A percentile compares a stretch with the other conserved stretches of the same genome.
Conservation (phyloP, 352 stramenopile genomes). For the Chrysophaeum taylorii region DNA sequence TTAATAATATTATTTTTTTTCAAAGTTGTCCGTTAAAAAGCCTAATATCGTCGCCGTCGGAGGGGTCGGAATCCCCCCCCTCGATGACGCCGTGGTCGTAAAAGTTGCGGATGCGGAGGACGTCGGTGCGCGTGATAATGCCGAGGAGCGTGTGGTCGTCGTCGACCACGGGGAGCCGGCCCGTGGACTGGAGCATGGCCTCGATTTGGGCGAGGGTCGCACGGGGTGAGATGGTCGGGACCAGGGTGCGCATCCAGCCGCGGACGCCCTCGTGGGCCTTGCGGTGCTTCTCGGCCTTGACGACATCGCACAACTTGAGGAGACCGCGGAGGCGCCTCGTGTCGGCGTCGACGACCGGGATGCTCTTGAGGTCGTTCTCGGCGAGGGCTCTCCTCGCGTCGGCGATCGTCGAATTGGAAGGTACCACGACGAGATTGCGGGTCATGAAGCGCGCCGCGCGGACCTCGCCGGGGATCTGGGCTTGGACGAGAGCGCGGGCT, state of each 20-base stretch:
- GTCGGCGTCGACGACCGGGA: slow-evolving; percentile 1
- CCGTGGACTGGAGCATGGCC: not conserved
- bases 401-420: not conserved
- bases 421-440: not conserved
- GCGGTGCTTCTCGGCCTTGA: not conserved
- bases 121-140: slow-evolving; percentile 9
- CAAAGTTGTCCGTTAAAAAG: too few species aligned
- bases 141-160: not conserved
- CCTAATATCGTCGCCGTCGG: too few species aligned
- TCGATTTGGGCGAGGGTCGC: not conserved
- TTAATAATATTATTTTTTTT: too few species aligned
- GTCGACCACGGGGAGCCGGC: not conserved
- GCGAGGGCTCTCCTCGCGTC: not conserved
- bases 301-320: not conserved
- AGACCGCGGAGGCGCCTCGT: not conserved
- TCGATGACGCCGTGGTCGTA: too few species aligned
- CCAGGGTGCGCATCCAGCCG: not conserved
- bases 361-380: not conserved
- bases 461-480: not conserved
- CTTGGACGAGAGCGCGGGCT: not conserved
- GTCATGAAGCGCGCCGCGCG: not conserved
- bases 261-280: not conserved
- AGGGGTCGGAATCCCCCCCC: too few species aligned
- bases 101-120: slow-evolving; percentile 9
- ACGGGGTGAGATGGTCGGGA: not conserved